Conservation (phyloP, 768 basidiomycete species). For the Auriculariales sp. region DNA sequence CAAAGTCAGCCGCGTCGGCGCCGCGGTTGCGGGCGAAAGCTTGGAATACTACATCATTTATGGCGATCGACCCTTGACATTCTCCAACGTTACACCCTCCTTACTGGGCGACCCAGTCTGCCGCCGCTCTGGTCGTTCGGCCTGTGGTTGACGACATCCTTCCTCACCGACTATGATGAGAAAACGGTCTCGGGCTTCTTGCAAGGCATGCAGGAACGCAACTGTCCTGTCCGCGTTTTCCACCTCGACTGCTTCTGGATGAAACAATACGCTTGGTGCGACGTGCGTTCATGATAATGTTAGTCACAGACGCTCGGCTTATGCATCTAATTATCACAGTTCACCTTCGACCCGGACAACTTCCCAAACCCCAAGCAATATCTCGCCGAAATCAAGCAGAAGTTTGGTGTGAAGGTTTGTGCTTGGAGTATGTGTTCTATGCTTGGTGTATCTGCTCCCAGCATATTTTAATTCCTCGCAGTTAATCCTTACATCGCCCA, state of each 20-base stretch:
- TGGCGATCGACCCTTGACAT: conserved; percentile 54
- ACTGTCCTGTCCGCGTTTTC: conserved; percentile 53
- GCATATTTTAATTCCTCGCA: conserved; percentile 11
- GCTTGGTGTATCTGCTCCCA: neutral
- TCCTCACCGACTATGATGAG: conserved; percentile 43
- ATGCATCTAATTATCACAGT: too few species aligned
- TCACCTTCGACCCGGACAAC: conserved; percentile 61
- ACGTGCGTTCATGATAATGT: too few species aligned
- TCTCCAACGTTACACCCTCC: conserved; percentile 42
- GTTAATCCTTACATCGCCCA: conserved; percentile 62
- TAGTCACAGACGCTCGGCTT: too few species aligned
- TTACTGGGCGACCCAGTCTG: conserved; percentile 50
- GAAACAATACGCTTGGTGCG: neutral
- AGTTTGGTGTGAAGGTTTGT: conserved; percentile 56
- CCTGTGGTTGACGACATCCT: conserved; percentile 65
- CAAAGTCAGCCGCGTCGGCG: conserved; percentile 42
- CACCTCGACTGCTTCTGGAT: conserved; percentile 52
- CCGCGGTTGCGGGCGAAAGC: conserved; percentile 44
- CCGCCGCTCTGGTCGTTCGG: conserved; percentile 65
- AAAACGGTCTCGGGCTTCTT: conserved; percentile 57
- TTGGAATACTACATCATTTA: conserved; percentile 63
- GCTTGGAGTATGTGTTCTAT: conserved; percentile 44
- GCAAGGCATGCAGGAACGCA: conserved; percentile 51
- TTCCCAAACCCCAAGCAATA: conserved; percentile 54
- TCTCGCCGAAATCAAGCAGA: conserved; percentile 41